Base-by-base conservation (phyloP, 768 basidiomycete genomes). In the Pulveroboletus sp. region DNA sequence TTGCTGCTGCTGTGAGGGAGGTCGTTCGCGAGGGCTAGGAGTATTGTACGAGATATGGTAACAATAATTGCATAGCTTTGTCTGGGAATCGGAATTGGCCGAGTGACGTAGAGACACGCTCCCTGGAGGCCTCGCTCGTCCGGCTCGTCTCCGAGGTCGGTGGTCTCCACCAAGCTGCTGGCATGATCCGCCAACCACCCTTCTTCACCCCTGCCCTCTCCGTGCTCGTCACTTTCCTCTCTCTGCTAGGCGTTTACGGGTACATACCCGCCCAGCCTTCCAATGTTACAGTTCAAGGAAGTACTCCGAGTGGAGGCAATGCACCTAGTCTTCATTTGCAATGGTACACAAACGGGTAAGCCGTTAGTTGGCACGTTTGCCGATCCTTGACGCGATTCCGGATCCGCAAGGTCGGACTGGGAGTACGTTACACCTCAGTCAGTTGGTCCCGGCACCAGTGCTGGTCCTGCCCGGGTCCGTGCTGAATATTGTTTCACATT, bases 181-280 rank as follows among this genome's bases (percentile, higher is more conserved):
- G n/a, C 44, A 68, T 67, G 64, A n/a, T 45, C 24, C 50, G 50
- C 31, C 43, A 41, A 14, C 24, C 7, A 17, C 16, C 54, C 42
- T 30, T 20, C 20, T 17, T 56, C 26, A 9, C 51, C 13, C 38
- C 54, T 22, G 17, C 29, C 34, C 29, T 61, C 5, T 22, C 27
- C 26, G 16, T 59, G 17, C 45, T 50, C 5, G 12, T 60, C 19
- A 29, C 47, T 7, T 12, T 53, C 20, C 38, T 51, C 13, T 34
- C 45, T 26, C 38, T 52, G 13, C 38, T 53, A 10, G 45, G 30
- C 6, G 68, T 57, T 7, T 49, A 46, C 17, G 81, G 71, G 1
- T 93, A 91, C 64, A 78, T 88, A 53, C 89, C 90, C 0, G 90
- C 90, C 3, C 63, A 70, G 11, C 76, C 86, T 14, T 85, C 85